Conservation (phyloP, 371 early-diverging fungal genomes). For the Mortierella sp. region DNA sequence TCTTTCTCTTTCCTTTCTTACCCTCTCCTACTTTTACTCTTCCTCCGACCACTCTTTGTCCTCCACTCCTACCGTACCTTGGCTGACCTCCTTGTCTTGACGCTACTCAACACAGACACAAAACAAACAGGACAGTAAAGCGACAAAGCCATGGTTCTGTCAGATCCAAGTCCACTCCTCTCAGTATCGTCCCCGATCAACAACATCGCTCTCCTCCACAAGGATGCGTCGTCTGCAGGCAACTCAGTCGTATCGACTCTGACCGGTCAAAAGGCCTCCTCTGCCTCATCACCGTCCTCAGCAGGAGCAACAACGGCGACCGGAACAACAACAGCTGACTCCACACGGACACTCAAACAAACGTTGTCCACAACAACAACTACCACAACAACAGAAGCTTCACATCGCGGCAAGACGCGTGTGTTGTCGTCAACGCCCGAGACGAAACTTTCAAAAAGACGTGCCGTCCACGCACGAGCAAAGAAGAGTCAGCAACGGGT, state of each 20-base stretch:
- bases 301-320: not conserved
- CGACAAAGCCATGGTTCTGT: slow-evolving; percentile 24
- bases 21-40: not conserved
- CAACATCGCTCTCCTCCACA: slow-evolving; percentile 31
- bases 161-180: slow-evolving; percentile 38
- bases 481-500: slow-evolving; percentile 32
- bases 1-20: not conserved
- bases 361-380: not conserved
- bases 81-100: not conserved
- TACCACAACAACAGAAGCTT: not conserved
- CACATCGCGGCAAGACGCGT: not conserved
- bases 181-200: slow-evolving; percentile 38
- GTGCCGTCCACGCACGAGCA: slow-evolving; percentile 26
- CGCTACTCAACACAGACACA: not conserved
- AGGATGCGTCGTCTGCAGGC: slow-evolving; percentile 18
- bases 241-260: not conserved
- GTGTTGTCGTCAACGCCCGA: not conserved
- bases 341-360: slow-evolving; percentile 6
- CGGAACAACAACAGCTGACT: slow-evolving; percentile 5
- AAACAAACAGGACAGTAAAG: not conserved
- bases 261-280: not conserved
- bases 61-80: not conserved
- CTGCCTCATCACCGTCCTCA: not conserved
- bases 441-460: slow-evolving; percentile 1
- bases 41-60: not conserved